Conservation (phyloP, 2,329 filamentous ascomycete species). For the Aschersonia sp. region DNA sequence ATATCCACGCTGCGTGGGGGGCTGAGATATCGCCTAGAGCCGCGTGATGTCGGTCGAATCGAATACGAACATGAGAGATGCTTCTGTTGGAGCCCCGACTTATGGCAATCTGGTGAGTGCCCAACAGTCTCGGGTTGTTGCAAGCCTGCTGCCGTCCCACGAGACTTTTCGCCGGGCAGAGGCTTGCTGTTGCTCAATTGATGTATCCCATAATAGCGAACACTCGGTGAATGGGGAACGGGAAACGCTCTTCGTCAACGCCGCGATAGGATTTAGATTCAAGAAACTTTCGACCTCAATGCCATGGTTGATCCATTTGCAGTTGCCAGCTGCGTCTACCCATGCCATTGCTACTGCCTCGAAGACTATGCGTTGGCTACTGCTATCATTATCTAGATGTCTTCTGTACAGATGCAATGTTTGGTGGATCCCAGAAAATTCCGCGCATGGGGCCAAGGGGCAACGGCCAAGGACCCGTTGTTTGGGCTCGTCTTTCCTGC, state of each 20-base stretch:
- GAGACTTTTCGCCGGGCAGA: too few relatives aligned
- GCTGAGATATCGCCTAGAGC: constrained; percentile 32
- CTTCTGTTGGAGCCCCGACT: constrained; percentile 12
- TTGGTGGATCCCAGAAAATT: too few relatives aligned
- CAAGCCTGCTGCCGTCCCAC: not conserved
- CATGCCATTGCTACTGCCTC: too few relatives aligned
- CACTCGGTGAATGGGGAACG: not conserved
- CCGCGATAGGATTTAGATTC: not conserved
- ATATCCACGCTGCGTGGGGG: constrained; percentile 18
- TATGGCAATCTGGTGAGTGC: constrained; percentile 29
- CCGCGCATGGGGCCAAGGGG: too few relatives aligned
- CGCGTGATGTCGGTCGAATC: too few relatives aligned
- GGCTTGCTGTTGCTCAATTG: not conserved
- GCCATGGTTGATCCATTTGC: not conserved
- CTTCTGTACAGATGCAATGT: too few relatives aligned
- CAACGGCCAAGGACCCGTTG: too few relatives aligned
- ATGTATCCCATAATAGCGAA: not conserved
- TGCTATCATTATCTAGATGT: too few relatives aligned
- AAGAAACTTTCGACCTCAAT: not conserved
- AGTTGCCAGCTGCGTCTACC: too few relatives aligned
- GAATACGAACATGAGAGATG: constrained; percentile 4
- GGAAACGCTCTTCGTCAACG: not conserved
- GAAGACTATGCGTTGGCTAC: too few relatives aligned
- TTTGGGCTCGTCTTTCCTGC: too few relatives aligned
- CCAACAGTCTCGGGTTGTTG: not conserved